A percentile compares a stretch with the other conserved stretches of the same genome.
Evolutionary conservation across 495 filamentous ascomycete species (phyloP).

Genomic region (Cairneyella variabilis): DNA sequence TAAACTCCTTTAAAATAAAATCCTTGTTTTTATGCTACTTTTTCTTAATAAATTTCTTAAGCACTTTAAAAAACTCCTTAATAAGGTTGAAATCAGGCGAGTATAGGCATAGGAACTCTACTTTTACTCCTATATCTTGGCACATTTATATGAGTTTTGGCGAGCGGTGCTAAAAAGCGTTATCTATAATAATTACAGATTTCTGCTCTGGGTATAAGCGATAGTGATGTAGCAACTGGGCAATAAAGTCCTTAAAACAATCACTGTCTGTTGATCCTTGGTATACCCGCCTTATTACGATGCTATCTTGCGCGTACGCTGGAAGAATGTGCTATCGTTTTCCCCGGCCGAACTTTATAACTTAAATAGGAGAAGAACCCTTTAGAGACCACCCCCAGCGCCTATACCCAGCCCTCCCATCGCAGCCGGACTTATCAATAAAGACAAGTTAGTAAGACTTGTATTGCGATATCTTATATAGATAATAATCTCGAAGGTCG

Average conservation of each 20-base stretch:
- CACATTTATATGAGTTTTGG: not conserved
- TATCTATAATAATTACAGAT: not conserved
- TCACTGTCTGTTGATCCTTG: constrained; percentile 22
- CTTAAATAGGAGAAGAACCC: constrained; percentile 7
- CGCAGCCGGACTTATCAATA: constrained; percentile 32
- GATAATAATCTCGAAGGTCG: constrained; percentile 16
- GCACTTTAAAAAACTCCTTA: not conserved
- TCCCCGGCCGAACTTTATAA: constrained; percentile 17
- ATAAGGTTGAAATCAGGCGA: too few species aligned
- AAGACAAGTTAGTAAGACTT: constrained; percentile 31
- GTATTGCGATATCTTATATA: constrained; percentile 19
- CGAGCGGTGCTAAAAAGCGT: not conserved
- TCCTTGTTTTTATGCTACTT: not conserved
- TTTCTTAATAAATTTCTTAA: not conserved
- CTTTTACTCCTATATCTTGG: not conserved
- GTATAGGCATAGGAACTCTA: not conserved
- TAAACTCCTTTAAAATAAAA: not conserved
- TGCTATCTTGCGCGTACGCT: constrained; percentile 22
- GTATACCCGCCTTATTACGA: constrained; percentile 20
- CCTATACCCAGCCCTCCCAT: constrained; percentile 28
- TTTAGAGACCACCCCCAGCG: constrained; percentile 32
- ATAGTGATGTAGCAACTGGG: constrained; percentile 10
- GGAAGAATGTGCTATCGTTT: constrained; percentile 23
- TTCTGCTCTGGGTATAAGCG: constrained; percentile 6
- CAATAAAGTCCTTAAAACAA: constrained; percentile 21